Conservation (phyloP, 352 stramenopile species). For the Vaucheria bursata region DNA sequence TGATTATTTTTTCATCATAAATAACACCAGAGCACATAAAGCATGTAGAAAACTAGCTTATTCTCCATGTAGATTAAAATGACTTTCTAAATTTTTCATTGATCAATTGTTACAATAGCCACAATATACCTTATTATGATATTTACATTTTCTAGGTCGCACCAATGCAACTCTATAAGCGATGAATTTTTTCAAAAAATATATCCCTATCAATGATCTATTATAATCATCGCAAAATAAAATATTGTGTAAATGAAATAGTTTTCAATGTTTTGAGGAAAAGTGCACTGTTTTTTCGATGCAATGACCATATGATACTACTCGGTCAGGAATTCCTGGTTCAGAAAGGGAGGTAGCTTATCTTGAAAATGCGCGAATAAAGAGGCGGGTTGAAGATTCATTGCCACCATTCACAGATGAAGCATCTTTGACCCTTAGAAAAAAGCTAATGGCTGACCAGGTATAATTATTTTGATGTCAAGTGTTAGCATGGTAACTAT, state of each 20-base stretch:
- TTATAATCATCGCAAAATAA: not conserved
- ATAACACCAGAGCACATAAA: too few species aligned
- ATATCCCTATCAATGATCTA: not conserved
- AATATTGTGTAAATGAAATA: conserved; percentile 1
- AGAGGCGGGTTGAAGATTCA: conserved; percentile 67
- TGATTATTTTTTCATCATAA: too few species aligned
- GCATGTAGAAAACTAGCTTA: too few species aligned
- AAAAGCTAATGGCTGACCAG: conserved; percentile 79
- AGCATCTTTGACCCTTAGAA: conserved; percentile 73
- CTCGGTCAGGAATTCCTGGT: conserved; percentile 56
- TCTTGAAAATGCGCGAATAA: conserved; percentile 74
- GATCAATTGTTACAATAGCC: too few species aligned
- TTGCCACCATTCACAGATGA: conserved; percentile 87
- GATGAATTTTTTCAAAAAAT: not conserved
- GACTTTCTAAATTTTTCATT: too few species aligned
- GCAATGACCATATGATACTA: too few species aligned
- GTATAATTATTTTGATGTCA: too few species aligned
- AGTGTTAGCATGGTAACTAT: too few species aligned
- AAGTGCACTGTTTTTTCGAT: too few species aligned
- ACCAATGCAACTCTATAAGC: not conserved
- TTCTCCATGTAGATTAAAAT: too few species aligned
- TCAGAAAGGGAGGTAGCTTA: conserved; percentile 72
- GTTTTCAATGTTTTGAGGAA: not conserved
- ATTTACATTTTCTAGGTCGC: too few species aligned
- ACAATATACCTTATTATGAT: too few species aligned